These are phyloP conservation scores for Penicillium sp. DNA, from an alignment of 2,329 filamentous ascomycete species.

Conservation along the genomic window DNA sequence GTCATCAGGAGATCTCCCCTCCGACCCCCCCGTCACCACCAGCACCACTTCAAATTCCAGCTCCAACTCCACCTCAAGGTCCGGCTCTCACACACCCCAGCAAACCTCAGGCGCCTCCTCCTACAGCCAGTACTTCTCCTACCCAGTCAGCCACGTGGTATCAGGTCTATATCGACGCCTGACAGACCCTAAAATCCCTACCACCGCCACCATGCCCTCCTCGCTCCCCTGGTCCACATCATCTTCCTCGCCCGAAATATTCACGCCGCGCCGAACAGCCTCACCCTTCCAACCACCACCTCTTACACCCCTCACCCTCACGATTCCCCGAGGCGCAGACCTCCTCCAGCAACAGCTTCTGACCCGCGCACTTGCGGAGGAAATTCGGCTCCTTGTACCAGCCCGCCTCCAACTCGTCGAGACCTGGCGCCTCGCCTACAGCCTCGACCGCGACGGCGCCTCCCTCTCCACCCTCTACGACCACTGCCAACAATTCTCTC, in stretches of 20 bases:
- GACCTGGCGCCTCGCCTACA: slow-evolving; percentile 84
- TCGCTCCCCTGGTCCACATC: slow-evolving; percentile 46
- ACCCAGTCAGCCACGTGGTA: slow-evolving; percentile 57
- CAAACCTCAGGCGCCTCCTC: slow-evolving; percentile 24
- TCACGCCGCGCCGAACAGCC: slow-evolving; percentile 59
- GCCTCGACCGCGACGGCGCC: slow-evolving; percentile 87
- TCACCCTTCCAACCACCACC: slow-evolving; percentile 88
- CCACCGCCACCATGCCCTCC: slow-evolving; percentile 25
- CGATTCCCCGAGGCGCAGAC: slow-evolving; percentile 56
- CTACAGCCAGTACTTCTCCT: slow-evolving; percentile 51
- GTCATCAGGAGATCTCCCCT: slow-evolving; percentile 22
- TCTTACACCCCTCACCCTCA: slow-evolving; percentile 75
- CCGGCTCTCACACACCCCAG: slow-evolving; percentile 31
- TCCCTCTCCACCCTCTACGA: slow-evolving; percentile 85
- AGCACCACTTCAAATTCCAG: slow-evolving; percentile 15
- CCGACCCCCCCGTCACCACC: slow-evolving; percentile 17
- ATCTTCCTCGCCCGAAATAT: slow-evolving; percentile 41
- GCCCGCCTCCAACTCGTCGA: slow-evolving; percentile 85
- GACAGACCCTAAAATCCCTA: slow-evolving; percentile 44
- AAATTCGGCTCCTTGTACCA: slow-evolving; percentile 87
- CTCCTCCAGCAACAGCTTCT: slow-evolving; percentile 66
- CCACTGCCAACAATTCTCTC: slow-evolving; percentile 68
- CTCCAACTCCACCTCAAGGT: slow-evolving; percentile 27
- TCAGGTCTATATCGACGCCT: slow-evolving; percentile 71
- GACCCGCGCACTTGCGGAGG: slow-evolving; percentile 76